Evolutionary conservation across 805 yeast genomes (phyloP).

Genomic region (Schwanniomyces vanrijiae): DNA sequence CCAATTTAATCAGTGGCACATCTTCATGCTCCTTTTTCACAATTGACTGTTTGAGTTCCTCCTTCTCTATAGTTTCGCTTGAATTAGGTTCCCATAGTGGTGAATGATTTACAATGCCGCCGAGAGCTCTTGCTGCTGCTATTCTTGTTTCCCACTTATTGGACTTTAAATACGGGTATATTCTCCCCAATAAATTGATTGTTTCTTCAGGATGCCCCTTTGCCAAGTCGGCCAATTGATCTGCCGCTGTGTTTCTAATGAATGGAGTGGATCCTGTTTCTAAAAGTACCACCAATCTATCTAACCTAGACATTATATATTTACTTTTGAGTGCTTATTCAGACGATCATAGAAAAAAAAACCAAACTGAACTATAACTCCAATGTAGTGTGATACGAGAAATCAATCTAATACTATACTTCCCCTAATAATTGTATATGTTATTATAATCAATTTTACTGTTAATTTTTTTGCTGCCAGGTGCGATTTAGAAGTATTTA

Average conservation of each 20-base stretch:
- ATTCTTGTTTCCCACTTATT: slow-evolving; percentile 95
- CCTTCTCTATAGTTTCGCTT: slow-evolving; percentile 28
- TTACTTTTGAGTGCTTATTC: background rate
- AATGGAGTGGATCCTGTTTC: slow-evolving; percentile 96
- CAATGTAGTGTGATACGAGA: background rate
- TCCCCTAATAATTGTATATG: background rate
- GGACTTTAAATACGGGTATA: slow-evolving; percentile 82
- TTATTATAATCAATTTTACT: background rate
- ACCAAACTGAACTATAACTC: background rate
- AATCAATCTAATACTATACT: background rate
- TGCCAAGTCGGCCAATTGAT: slow-evolving; percentile 91
- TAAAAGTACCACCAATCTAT: slow-evolving; percentile 57
- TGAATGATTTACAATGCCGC: slow-evolving; percentile 83
- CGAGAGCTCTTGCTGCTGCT: slow-evolving; percentile 92
- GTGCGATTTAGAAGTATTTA: slow-evolving; percentile 4
- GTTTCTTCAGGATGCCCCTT: slow-evolving; percentile 94
- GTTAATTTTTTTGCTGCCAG: slow-evolving; percentile 1
- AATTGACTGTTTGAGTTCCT: slow-evolving; percentile 8
- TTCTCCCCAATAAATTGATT: slow-evolving; percentile 77
- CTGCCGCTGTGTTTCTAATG: slow-evolving; percentile 95
- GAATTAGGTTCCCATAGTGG: slow-evolving; percentile 82
- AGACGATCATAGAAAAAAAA: background rate
- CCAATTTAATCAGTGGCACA: slow-evolving; percentile 28
- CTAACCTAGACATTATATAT: slow-evolving; percentile 49
- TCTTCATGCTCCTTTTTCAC: slow-evolving; percentile 23